A percentile compares a stretch with the other conserved stretches of the same genome.
Evolutionary conservation across 2,329 filamentous ascomycete species (phyloP).

Genomic region (Paecilomyces formosus): DNA sequence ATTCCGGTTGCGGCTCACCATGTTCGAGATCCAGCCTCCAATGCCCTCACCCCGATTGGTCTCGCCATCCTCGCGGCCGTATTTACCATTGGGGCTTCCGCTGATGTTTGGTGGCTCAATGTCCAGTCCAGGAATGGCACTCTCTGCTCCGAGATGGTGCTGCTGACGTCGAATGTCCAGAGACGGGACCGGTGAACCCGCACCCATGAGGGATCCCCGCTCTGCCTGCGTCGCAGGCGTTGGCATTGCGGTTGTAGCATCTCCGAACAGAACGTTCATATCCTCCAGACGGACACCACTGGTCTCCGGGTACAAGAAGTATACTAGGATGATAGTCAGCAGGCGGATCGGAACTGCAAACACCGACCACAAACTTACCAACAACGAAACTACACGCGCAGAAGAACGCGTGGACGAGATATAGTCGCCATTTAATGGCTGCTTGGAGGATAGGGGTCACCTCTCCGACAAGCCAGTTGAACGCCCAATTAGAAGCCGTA

Average conservation of each 20-base stretch:
- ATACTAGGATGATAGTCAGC: conserved; percentile 53
- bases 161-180: conserved; percentile 56
- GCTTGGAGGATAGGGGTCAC: conserved; percentile 91
- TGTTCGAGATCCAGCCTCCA: conserved; percentile 62
- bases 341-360: not conserved
- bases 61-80: conserved; percentile 29
- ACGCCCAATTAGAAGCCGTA: conserved; percentile 95
- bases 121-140: conserved; percentile 70
- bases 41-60: conserved; percentile 47
- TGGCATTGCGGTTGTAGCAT: conserved; percentile 74
- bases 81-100: conserved; percentile 43
- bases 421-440: conserved; percentile 86
- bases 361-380: conserved; percentile 54
- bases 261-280: conserved; percentile 91
- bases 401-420: conserved; percentile 93
- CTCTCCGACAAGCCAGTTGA: conserved; percentile 95
- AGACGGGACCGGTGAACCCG: conserved; percentile 71
- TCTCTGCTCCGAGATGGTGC: conserved; percentile 49
- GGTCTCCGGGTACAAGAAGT: conserved; percentile 95
- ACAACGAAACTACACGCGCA: conserved; percentile 92
- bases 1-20: conserved; percentile 49
- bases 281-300: conserved; percentile 92
- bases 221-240: conserved; percentile 74
- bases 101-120: conserved; percentile 67
- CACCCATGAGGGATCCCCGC: conserved; percentile 71